Base-by-base conservation (phyloP, 805 yeast genomes). In the Lachancea sp. region DNA sequence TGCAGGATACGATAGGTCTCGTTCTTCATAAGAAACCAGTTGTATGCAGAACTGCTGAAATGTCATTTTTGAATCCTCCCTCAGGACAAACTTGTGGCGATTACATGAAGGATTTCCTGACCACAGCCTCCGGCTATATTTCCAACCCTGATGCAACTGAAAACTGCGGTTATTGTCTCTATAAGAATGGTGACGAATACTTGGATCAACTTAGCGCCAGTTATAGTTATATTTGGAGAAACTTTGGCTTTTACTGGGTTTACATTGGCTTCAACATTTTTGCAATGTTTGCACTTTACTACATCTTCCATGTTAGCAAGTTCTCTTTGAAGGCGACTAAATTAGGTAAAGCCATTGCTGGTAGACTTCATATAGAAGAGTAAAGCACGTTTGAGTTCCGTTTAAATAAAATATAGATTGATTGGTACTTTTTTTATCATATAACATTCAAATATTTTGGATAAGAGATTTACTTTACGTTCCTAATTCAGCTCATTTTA, bases 71-170 rank as follows among this genome's bases (percentile, higher is more conserved):
- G 44, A 55, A 64, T 24, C 79, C 85, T 1, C 81, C 83, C 8
- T 42, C 49, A 9, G 87, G 87, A 7, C 59, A 61, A 55, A 80
- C 89, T 2, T 85, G 95, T 63, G 73, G 69, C 7, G 64, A 71
- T 28, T 86, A 69, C 60, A 63, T 77, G 51, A 58, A 51, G 4
- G 43, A 54, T 1, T 81, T 67, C 57, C 50, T 80, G 26, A 45
- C 59, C 2, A 23, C 38, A 3, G 54, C 58, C 16, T 50, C 70
- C 13, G 95, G 95, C 4, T 80, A 82, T 56, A 53, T 84, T 30
- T 45, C 52, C 1, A 67, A 82, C 53, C 77, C 80, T 6, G 52
- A 64, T 29, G 78, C 72, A 20, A 68, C 75, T 1, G 32, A 58
- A 1, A 45, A 61, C 26, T 78, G 83, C 64, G 71, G 69, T 11